Percentiles rank a stretch among this genome's conserved stretches.
Conservation (phyloP, 2,329 filamentous ascomycete species). For the Fusarium oxysporum region DNA sequence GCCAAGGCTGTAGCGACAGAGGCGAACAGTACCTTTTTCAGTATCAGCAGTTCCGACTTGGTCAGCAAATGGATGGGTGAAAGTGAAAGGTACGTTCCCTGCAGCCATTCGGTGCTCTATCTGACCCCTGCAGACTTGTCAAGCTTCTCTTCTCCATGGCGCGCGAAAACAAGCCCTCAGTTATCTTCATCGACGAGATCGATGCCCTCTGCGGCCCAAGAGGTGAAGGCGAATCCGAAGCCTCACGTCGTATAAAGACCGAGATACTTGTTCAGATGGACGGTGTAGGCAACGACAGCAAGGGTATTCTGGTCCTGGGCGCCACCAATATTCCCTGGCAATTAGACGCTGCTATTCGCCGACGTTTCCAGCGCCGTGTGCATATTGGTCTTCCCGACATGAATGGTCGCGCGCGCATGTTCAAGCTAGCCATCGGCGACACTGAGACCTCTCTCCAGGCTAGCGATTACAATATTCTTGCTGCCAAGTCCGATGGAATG, state of each 20-base stretch:
- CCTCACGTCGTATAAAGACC: conserved; percentile 96
- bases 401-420: conserved; percentile 91
- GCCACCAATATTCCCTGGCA: conserved; percentile 99
- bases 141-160: conserved; percentile 98
- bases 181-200: conserved; percentile 99
- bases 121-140: conserved; percentile 74
- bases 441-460: conserved; percentile 87
- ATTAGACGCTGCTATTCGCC: conserved; percentile 92
- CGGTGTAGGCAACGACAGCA: conserved; percentile 94
- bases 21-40: conserved; percentile 99
- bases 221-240: conserved; percentile 95
- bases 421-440: conserved; percentile 91
- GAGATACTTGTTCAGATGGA: conserved; percentile 99
- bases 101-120: background rate
- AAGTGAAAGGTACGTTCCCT: conserved; percentile 80
- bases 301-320: conserved; percentile 92
- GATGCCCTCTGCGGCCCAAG: conserved; percentile 95
- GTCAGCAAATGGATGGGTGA: conserved; percentile 99
- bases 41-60: conserved; percentile 94
- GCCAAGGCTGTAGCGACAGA: conserved; percentile 98
- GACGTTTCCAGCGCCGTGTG: conserved; percentile 94
- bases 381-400: conserved; percentile 94
- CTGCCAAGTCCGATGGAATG: conserved; percentile 88
- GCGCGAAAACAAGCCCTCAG: conserved; percentile 95
- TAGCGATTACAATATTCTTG: conserved; percentile 83